Evolutionary conservation across 192 early-diverging fungal species (phyloP), one percentile per base, ranked within the genome.

Genomic region (Backusella macrospora): DNA sequence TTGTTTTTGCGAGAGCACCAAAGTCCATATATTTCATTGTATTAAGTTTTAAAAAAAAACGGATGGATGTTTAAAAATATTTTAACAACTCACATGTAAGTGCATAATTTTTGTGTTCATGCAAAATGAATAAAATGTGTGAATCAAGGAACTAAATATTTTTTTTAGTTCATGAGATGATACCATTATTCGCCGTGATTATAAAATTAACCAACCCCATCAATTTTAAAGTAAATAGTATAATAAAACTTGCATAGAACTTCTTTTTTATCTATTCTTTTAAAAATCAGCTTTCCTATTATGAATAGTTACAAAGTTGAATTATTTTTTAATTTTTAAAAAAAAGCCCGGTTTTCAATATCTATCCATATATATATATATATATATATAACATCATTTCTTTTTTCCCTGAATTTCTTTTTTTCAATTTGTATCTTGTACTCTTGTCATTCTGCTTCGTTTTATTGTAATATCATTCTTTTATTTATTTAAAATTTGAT

Each of bases 121-220:
- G 29, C 29, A 34, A 2, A 34, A 34, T 34, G 29, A 34, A 34
- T 34, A 34, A 34, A 34, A 34, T 2, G 2, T 34, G 2, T 34
- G 29, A 2, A 34, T 34, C 29, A 34, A 34, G 29, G 2, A 34
- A 34, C 0, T 34, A 34, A 34, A 34, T 34, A 34, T 34, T 0
- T 0, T 34, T 34, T 34, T 34, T 34, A 34, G 29, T 2, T 34
- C 29, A 34, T 34, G 10, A 59, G 26, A 59, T 59, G 52, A 59
- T 26, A 59, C 52, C 21, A 59, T 12, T 26, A 7, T 59, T 59
- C 52, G 5, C 52, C 52, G 52, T 59, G 52, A 59, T 59, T 59
- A 59, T 59, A 59, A 12, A 59, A 59, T 59, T 12, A 13, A 26
- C 52, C 21, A 59, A 59, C 52, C 52, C 52, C 52, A 59, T 59